Conservation (phyloP, 2,329 filamentous ascomycete species). For the Fusarium begoniae region DNA sequence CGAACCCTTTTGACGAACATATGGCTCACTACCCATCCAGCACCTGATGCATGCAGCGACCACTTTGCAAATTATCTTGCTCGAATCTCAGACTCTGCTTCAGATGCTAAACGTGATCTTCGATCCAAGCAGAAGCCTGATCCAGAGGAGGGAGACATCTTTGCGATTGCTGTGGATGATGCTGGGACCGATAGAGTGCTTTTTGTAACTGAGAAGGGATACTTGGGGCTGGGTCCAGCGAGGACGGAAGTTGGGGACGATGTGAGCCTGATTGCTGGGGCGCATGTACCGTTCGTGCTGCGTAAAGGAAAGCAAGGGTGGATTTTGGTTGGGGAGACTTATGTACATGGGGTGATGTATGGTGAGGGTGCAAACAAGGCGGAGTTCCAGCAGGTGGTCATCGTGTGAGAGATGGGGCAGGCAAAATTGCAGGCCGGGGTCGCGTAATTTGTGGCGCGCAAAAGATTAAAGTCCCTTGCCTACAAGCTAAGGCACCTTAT, state of each 20-base stretch:
- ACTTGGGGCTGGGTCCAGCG: neutral
- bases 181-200: neutral
- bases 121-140: neutral
- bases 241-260: neutral
- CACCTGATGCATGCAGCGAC: neutral
- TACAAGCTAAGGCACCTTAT: too few relatives aligned
- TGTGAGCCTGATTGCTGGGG: neutral
- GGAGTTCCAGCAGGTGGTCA: neutral
- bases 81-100: neutral
- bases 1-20: neutral
- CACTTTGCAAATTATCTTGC: constrained; percentile 9
- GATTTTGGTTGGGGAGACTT: neutral
- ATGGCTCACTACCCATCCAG: constrained; percentile 9
- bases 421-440: too few relatives aligned
- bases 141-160: constrained; percentile 6
- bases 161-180: constrained; percentile 7
- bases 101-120: neutral
- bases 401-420: too few relatives aligned
- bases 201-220: neutral
- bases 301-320: accelerated
- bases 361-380: neutral
- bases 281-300: constrained; percentile 3
- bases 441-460: too few relatives aligned
- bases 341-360: constrained; percentile 1
- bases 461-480: too few relatives aligned